Evolutionary conservation across 306 rosid genomes (phyloP).

Genomic region (Begonia masoniana): DNA sequence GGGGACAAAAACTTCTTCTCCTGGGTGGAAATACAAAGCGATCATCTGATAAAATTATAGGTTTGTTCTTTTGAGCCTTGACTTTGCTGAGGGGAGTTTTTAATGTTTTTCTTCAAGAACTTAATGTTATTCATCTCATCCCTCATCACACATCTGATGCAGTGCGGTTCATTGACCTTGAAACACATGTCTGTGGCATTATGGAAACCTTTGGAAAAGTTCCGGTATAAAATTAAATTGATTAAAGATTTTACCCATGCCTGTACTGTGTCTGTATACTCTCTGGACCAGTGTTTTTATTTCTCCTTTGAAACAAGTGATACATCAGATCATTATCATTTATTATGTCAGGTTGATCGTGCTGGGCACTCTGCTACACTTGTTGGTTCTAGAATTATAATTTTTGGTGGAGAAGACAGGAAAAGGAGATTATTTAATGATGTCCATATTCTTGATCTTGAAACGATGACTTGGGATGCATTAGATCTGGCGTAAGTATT

Average conservation of each 20-base stretch:
- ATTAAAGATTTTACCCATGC: slow-evolving; percentile 3
- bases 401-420: slow-evolving; percentile 93
- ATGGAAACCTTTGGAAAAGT: slow-evolving; percentile 67
- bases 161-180: slow-evolving; percentile 71
- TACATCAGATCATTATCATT: too few relatives aligned
- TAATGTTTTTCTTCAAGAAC: slow-evolving; percentile 9
- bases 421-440: slow-evolving; percentile 72
- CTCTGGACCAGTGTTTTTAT: background rate
- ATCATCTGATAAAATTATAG: slow-evolving; percentile 44
- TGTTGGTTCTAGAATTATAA: slow-evolving; percentile 71
- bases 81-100: background rate
- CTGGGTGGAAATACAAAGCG: slow-evolving; percentile 70
- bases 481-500: slow-evolving; percentile 54
- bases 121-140: slow-evolving; percentile 23
- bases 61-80: slow-evolving; percentile 26
- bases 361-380: slow-evolving; percentile 79
- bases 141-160: too few relatives aligned
- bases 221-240: slow-evolving; percentile 46
- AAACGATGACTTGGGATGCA: slow-evolving; percentile 70
- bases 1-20: slow-evolving; percentile 76
- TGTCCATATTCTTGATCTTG: slow-evolving; percentile 69
- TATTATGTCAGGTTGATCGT: slow-evolving; percentile 51
- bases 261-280: slow-evolving; percentile 8
- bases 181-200: slow-evolving; percentile 48
- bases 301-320: slow-evolving; percentile 4